Conservation (phyloP, 176 grass and related monocot species). For the Oryza meridionalis region DNA sequence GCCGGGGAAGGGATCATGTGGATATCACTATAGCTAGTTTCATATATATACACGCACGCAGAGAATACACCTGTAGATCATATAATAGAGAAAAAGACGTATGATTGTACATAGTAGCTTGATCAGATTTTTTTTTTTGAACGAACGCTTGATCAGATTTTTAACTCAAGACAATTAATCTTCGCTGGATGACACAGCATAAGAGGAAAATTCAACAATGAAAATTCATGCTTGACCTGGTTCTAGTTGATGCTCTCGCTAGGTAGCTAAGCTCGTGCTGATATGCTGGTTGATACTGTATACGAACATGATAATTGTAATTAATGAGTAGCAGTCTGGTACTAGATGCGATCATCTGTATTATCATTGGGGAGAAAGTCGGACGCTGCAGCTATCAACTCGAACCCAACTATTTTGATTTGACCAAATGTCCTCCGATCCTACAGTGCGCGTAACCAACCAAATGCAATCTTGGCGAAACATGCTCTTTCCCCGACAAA, state of each 20-base stretch:
- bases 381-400: conserved; percentile 18
- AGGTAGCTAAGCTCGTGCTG: neutral
- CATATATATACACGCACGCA: conserved; percentile 38
- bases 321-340: conserved; percentile 4
- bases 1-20: conserved; percentile 1
- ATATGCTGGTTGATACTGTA: neutral
- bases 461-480: conserved; percentile 29
- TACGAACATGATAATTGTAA: neutral
- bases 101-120: neutral
- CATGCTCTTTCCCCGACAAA: conserved; percentile 36
- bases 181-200: neutral
- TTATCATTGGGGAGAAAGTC: conserved; percentile 3
- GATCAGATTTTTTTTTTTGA: neutral
- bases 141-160: neutral
- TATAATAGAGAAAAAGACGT: conserved; percentile 8
- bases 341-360: conserved; percentile 2
- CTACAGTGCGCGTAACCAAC: conserved; percentile 22
- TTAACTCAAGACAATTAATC: neutral
- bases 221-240: neutral
- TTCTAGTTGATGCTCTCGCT: too few species aligned
- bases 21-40: conserved; percentile 8
- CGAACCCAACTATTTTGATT: neutral
- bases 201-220: neutral
- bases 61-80: neutral
- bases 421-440: conserved; percentile 9